Base-by-base conservation (phyloP, 768 basidiomycete species). In the Gymnopilus dilepis region DNA sequence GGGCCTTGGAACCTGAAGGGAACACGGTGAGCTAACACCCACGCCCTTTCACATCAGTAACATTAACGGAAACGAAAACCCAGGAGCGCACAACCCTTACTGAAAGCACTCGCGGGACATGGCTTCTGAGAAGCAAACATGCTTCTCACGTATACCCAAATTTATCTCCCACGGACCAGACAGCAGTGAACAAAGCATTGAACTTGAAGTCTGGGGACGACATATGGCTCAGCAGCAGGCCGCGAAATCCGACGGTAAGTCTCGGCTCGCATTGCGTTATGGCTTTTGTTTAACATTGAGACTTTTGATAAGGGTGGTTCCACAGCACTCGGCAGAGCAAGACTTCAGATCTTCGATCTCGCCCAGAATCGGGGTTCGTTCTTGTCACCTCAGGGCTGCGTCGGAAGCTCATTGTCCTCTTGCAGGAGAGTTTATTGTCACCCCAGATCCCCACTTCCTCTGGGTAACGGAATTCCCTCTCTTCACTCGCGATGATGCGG, bases 401-500 rank as follows among this genome's bases (percentile, higher is more conserved):
- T 66, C 55, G 64, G 41, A 60, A 42, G 11, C 37, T 31, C 56
- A 21, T 62, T 52, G 50, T 62, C 67, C 56, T 61, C 30, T 47
- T 59, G 65, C 61, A 90, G 91, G 88, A 54, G 82, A 86, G 51
- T 80, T 88, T 59, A 73, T 72, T 15, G 80, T 89, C 11, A 76
- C 87, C 3, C 56, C 79, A 28, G 75, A 76, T 24, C 93, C 93
- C 50, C 90, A 93, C 73, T 96, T 98, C 75, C 81, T 96, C 19
- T 98, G 96, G 96, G 86, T 98, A 56, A 97, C 94, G 4, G 95
- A 97, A 73, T 97, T 97, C 73, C 96, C 96, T 13, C 82, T 98
- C 22, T 97, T 97, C 78, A 84, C 95, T 15, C 86, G 82, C 30
- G 87, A 89, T 37, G 95, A 97, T 73, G 81, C 82, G 58, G 95